phyloP scores from a whole-genome alignment of 2,329 filamentous ascomycete genomes.

The Penicillium sp. region DNA sequence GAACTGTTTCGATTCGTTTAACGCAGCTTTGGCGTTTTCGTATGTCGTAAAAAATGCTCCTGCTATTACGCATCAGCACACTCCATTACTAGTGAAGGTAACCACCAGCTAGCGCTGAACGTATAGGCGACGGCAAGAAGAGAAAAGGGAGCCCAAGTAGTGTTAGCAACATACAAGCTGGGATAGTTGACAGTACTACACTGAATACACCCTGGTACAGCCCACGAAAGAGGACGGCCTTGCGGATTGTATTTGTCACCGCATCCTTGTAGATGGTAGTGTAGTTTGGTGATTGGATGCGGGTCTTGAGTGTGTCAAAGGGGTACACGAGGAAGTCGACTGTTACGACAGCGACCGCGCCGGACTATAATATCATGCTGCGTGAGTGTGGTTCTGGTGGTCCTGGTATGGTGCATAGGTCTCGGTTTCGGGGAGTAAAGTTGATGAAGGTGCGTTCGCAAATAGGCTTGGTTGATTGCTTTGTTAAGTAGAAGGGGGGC shows the following conservation, averaged over 20 bases:
- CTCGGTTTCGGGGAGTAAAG: too few relatives aligned
- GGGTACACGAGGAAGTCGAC: conserved; percentile 87
- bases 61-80: conserved; percentile 53
- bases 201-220: conserved; percentile 88
- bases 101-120: background rate
- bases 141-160: background rate
- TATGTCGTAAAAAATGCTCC: conserved; percentile 92
- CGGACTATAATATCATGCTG: conserved; percentile 61
- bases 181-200: conserved; percentile 83
- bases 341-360: conserved; percentile 81
- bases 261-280: conserved; percentile 67
- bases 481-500: conserved; percentile 28
- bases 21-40: conserved; percentile 71
- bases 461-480: background rate
- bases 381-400: background rate
- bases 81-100: background rate
- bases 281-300: conserved; percentile 80
- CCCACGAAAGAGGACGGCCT: conserved; percentile 67
- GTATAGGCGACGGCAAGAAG: background rate
- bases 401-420: background rate
- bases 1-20: conserved; percentile 51
- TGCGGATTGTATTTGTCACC: conserved; percentile 58
- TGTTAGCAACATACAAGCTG: conserved; percentile 65
- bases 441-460: background rate
- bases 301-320: conserved; percentile 86